A percentile compares a stretch with the other conserved stretches of the same genome.
phyloP scores from a whole-genome alignment of 2,329 filamentous ascomycete species.

The Colletotrichum orbiculare region DNA sequence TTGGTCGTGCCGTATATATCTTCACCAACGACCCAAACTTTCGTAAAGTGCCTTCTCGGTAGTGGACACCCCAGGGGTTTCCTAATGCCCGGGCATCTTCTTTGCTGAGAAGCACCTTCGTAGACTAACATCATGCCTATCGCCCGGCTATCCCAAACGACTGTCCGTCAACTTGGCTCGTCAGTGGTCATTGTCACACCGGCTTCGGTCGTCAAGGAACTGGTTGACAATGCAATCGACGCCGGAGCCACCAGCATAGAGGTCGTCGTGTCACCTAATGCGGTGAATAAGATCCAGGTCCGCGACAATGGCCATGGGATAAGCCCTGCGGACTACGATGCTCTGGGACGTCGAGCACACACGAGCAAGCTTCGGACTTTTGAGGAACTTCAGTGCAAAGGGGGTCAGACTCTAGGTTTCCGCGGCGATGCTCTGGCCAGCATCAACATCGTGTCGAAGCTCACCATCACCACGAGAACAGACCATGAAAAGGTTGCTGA shows the following conservation, averaged over 20 bases:
- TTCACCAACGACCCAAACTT: too few relatives aligned
- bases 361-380: constrained; percentile 80
- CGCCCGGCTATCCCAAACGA: constrained; percentile 57
- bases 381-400: constrained; percentile 68
- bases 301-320: constrained; percentile 82
- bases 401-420: constrained; percentile 75
- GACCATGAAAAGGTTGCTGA: constrained; percentile 69
- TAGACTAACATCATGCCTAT: constrained; percentile 58
- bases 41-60: neutral
- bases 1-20: too few relatives aligned
- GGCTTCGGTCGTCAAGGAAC: constrained; percentile 75
- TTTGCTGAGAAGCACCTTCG: neutral
- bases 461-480: constrained; percentile 73
- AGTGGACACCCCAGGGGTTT: neutral
- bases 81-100: neutral
- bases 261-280: constrained; percentile 72
- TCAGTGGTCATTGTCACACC: constrained; percentile 70
- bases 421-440: constrained; percentile 79
- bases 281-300: constrained; percentile 75
- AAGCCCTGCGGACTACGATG: constrained; percentile 66
- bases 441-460: constrained; percentile 67
- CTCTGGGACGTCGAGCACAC: constrained; percentile 73
- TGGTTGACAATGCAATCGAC: constrained; percentile 82
- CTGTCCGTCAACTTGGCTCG: constrained; percentile 69
- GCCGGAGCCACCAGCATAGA: constrained; percentile 75